Base-by-base conservation (phyloP, 179 eudicot genomes). In the Corrigiola litoralis region DNA sequence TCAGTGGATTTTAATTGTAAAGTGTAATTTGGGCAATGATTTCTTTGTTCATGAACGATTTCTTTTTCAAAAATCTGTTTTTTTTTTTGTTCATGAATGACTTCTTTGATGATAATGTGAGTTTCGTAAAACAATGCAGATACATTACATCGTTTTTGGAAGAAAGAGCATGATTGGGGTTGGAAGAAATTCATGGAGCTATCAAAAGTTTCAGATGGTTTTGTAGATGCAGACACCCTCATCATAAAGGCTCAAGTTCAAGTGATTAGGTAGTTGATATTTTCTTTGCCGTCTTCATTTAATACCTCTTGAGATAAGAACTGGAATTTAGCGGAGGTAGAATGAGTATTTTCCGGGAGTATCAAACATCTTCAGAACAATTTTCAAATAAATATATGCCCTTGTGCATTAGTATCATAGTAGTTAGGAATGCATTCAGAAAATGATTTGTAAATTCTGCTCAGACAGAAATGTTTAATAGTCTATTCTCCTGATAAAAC, bases 131-230 rank as follows among this genome's bases (percentile, higher is more conserved):
- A 37, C 49, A 50, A 9, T 17, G 72, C 79, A 91, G 99, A 95
- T 77, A 86, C 97, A 29, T 62, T 95, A 52, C 99, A 95, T 68
- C 92, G 95, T 7, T 94, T 88, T 66, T 86, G 90, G 87, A 86
- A 86, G 77, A 91, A 91, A 68, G 99, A 95, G 77, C 99, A 84
- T 81, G 97, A 95, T 33, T 91, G 97, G 96, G 99, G 97, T 5
- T 94, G 99, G 99, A 90, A 94, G 78, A 94, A 94, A 53, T 91
- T 84, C 67, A 88, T 94, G 99, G 95, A 94, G 76, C 69, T 88
- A 42, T 79, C 89, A 20, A 91, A 94, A 79, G 77, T 90, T 61
- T 77, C 84, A 36, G 97, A 91, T 76, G 99, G 95, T 31, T 94
- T 88, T 85, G 66, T 91, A 73, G 89, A 84, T 68, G 85, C 75